These are phyloP conservation scores for Aspergillus hiratsukae DNA, from an alignment of 2,329 filamentous ascomycete species.

Conservation along the genomic window DNA sequence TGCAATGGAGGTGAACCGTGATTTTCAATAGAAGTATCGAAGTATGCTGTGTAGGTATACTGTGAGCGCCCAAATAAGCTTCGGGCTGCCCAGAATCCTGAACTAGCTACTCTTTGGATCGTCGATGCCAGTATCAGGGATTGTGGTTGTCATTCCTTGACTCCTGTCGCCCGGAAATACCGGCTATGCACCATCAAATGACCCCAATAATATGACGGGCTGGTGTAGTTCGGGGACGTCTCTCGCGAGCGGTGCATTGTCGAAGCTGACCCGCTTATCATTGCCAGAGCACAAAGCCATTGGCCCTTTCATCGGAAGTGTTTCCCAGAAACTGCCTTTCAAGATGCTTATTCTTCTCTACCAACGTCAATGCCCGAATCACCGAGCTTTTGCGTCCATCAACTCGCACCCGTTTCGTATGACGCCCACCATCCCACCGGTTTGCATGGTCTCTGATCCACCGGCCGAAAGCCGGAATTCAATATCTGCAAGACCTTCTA, in stretches of 20 bases:
- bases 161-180: not conserved
- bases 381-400: constrained; percentile 42
- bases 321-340: not conserved
- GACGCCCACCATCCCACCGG: constrained; percentile 85
- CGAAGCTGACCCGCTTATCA: not conserved
- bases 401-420: constrained; percentile 82
- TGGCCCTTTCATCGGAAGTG: not conserved
- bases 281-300: not conserved
- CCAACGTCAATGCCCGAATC: constrained; percentile 6
- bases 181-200: not conserved
- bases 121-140: not conserved
- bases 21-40: too few relatives aligned
- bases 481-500: constrained; percentile 85
- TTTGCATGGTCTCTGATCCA: constrained; percentile 82
- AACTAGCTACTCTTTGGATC: not conserved
- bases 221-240: not conserved
- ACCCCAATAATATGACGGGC: not conserved
- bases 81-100: not conserved
- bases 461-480: constrained; percentile 88
- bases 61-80: not conserved
- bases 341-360: not conserved
- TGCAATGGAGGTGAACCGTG: not conserved
- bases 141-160: not conserved
- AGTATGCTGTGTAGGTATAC: not conserved
- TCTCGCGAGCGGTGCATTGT: not conserved